A percentile compares a stretch with the other conserved stretches of the same genome.
Evolutionary conservation across 768 basidiomycete genomes (phyloP).

Genomic region (Phaeotremella fagi): DNA sequence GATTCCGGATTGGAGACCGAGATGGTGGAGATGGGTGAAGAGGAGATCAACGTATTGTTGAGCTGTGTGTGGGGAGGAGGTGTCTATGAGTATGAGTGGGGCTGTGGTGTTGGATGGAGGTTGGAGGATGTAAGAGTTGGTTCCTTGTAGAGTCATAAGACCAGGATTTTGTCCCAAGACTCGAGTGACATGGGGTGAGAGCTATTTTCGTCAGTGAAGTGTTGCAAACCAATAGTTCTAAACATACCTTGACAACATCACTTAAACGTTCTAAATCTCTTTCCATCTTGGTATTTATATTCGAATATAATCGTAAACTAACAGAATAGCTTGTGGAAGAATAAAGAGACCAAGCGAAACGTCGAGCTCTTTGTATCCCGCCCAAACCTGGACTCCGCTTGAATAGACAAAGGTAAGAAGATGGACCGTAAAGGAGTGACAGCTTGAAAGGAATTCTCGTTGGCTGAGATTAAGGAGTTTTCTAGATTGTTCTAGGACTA

Average conservation of each 20-base stretch:
- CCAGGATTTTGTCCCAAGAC: slow-evolving; percentile 42
- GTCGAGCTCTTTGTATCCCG: too few relatives aligned
- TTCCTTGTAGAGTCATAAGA: slow-evolving; percentile 42
- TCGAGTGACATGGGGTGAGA: slow-evolving; percentile 42
- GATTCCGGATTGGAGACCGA: slow-evolving; percentile 34
- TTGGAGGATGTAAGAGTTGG: slow-evolving; percentile 44
- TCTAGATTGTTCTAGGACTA: too few relatives aligned
- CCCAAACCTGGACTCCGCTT: too few relatives aligned
- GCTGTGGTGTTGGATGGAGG: slow-evolving; percentile 35
- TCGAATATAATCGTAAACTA: too few relatives aligned
- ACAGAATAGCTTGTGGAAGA: too few relatives aligned
- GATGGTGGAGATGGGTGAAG: slow-evolving; percentile 34
- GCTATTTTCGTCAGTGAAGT: slow-evolving; percentile 24
- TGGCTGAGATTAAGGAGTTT: too few relatives aligned
- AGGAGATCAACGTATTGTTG: slow-evolving; percentile 34
- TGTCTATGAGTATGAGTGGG: slow-evolving; percentile 42
- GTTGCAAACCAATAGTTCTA: neutral
- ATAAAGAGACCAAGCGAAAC: too few relatives aligned
- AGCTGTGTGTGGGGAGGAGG: slow-evolving; percentile 40
- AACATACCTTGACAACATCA: slow-evolving; percentile 30
- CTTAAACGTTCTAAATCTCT: slow-evolving; percentile 19
- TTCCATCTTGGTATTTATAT: slow-evolving; percentile 10
- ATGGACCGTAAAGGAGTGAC: neutral
- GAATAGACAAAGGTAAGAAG: too few relatives aligned
- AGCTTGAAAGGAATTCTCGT: neutral